These are phyloP conservation scores for Trichosporon faecale DNA, from an alignment of 1,284 basidiomycete genomes.

Conservation along the genomic window DNA sequence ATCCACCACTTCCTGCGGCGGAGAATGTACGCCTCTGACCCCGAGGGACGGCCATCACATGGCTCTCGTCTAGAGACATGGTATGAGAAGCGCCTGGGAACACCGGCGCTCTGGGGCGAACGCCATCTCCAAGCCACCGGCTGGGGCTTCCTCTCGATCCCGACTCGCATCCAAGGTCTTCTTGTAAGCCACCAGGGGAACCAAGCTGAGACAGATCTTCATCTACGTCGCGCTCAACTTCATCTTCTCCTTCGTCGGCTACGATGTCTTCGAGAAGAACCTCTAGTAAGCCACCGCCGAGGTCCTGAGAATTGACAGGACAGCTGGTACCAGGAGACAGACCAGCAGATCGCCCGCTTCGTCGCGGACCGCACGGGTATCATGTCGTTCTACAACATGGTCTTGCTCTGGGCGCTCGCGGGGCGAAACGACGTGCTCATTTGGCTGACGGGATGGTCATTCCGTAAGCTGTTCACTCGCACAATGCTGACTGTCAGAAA, in stretches of 20 bases:
- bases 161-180: slow-evolving; percentile 30
- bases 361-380: slow-evolving; percentile 32
- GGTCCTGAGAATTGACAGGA: background rate
- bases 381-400: slow-evolving; percentile 34
- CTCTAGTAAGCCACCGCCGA: slow-evolving; percentile 6
- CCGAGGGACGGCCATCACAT: background rate
- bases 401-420: slow-evolving; percentile 29
- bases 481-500: background rate
- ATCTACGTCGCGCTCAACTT: slow-evolving; percentile 29
- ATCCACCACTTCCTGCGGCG: background rate
- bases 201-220: slow-evolving; percentile 23
- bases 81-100: slow-evolving; percentile 26
- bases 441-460: slow-evolving; percentile 41
- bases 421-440: slow-evolving; percentile 36
- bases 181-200: slow-evolving; percentile 21
- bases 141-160: slow-evolving; percentile 27
- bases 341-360: slow-evolving; percentile 27
- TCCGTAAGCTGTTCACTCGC: slow-evolving; percentile 14
- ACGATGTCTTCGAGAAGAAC: slow-evolving; percentile 57
- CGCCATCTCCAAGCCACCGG: slow-evolving; percentile 27
- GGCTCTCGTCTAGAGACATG: slow-evolving; percentile 12
- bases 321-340: slow-evolving; percentile 14
- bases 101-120: slow-evolving; percentile 28
- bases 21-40: background rate
- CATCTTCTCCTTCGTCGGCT: slow-evolving; percentile 50